Conservation (phyloP, 192 early-diverging fungal species). For the Gonapodya prolifera region DNA sequence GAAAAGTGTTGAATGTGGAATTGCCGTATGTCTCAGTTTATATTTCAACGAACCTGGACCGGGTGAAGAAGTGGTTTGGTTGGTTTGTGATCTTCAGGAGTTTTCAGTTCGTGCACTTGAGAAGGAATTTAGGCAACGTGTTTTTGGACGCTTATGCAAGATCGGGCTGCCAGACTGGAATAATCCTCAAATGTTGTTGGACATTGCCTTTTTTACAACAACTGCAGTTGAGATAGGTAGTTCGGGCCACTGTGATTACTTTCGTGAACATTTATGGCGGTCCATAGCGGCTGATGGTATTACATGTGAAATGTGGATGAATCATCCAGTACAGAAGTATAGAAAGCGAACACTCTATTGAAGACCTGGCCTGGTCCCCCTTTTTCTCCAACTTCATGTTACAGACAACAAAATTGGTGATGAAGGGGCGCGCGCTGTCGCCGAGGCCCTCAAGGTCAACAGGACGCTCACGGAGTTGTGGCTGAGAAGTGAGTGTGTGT, state of each 20-base stretch:
- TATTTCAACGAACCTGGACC: neutral
- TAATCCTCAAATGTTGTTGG: neutral
- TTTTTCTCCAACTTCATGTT: too few species aligned
- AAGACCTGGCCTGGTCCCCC: too few species aligned
- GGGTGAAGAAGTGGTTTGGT: neutral
- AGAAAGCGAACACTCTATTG: neutral
- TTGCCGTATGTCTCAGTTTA: neutral
- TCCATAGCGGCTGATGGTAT: neutral
- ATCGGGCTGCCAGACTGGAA: neutral
- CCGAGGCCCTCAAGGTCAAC: too few species aligned
- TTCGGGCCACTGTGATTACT: neutral
- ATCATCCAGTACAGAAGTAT: neutral
- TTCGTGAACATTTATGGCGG: neutral
- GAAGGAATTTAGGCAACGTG: neutral
- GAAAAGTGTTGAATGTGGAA: neutral
- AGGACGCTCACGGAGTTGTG: too few species aligned
- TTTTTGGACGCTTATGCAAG: neutral
- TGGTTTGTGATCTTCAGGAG: neutral
- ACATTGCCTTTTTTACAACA: neutral
- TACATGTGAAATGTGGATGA: neutral
- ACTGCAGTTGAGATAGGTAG: neutral
- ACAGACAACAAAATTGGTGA: too few species aligned
- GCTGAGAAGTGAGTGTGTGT: too few species aligned
- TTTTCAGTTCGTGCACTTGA: neutral
- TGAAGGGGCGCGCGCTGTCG: too few species aligned